These are phyloP conservation scores for Hyaloperonospora brassicae DNA, from an alignment of 352 stramenopile genomes.

Conservation along the genomic window DNA sequence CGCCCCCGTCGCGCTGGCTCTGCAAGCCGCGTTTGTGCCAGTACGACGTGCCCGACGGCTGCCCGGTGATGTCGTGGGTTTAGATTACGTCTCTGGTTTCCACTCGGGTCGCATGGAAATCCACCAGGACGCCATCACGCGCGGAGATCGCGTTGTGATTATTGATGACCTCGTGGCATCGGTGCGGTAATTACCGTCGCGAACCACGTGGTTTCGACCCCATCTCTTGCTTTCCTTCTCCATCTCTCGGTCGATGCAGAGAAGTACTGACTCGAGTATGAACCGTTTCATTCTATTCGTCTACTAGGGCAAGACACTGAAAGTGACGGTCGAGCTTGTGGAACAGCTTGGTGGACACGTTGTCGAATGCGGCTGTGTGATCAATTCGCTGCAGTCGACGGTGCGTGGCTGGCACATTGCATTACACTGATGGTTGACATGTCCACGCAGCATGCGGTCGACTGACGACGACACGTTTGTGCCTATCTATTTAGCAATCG, in stretches of 20 bases:
- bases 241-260: neutral
- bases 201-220: too few species aligned
- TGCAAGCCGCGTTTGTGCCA: constrained; percentile 60
- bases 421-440: too few species aligned
- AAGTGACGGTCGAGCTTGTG: constrained; percentile 73
- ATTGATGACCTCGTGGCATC: constrained; percentile 77
- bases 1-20: constrained; percentile 56
- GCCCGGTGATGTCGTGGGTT: constrained; percentile 59
- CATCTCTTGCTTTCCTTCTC: constrained; percentile 3
- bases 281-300: neutral
- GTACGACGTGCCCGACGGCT: constrained; percentile 57
- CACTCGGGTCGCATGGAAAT: constrained; percentile 71
- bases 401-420: constrained; percentile 19
- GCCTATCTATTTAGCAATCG: constrained; percentile 24
- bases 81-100: constrained; percentile 76
- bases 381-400: constrained; percentile 47
- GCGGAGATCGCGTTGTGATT: constrained; percentile 59
- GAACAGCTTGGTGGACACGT: constrained; percentile 57
- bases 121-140: constrained; percentile 69
- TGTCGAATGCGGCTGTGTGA: constrained; percentile 75
- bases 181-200: constrained; percentile 25
- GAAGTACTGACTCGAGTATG: too few species aligned
- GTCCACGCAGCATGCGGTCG: too few species aligned
- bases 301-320: constrained; percentile 69
- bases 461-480: neutral